phyloP scores from a whole-genome alignment of 495 filamentous ascomycete genomes.

The Neurospora sp. region DNA sequence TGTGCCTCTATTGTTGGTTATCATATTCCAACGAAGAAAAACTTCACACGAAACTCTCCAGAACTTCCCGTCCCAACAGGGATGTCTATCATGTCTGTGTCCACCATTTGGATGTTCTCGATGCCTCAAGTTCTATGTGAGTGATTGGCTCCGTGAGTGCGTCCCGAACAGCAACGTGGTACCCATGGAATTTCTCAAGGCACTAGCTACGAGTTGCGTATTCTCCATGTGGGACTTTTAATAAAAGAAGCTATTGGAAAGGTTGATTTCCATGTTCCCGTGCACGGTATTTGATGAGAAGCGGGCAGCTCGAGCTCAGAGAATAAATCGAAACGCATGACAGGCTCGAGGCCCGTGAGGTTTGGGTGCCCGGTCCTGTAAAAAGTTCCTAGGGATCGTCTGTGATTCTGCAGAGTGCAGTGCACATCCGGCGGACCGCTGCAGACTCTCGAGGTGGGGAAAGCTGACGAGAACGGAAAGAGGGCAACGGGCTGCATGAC shows the following conservation, averaged over 20 bases:
- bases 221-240: neutral
- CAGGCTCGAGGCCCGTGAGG: neutral
- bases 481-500: neutral
- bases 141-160: neutral
- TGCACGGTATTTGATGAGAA: neutral
- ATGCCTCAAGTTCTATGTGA: neutral
- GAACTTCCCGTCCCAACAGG: neutral
- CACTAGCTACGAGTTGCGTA: neutral
- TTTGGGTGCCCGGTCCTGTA: too few relatives aligned
- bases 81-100: neutral
- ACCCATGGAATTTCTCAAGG: neutral
- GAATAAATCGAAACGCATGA: neutral
- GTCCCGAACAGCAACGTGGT: neutral
- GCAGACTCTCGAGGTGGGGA: neutral
- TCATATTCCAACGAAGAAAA: neutral
- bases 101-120: neutral
- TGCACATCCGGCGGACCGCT: neutral
- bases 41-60: neutral
- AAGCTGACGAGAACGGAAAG: slow-evolving; percentile 1
- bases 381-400: neutral
- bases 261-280: neutral
- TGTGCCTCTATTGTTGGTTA: neutral
- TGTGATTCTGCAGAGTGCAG: neutral
- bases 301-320: neutral
- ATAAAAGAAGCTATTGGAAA: too few relatives aligned